Percentiles rank a stretch among this genome's conserved stretches.
phyloP scores from a whole-genome alignment of 768 basidiomycete genomes.

The Rhizopogon rudus region DNA sequence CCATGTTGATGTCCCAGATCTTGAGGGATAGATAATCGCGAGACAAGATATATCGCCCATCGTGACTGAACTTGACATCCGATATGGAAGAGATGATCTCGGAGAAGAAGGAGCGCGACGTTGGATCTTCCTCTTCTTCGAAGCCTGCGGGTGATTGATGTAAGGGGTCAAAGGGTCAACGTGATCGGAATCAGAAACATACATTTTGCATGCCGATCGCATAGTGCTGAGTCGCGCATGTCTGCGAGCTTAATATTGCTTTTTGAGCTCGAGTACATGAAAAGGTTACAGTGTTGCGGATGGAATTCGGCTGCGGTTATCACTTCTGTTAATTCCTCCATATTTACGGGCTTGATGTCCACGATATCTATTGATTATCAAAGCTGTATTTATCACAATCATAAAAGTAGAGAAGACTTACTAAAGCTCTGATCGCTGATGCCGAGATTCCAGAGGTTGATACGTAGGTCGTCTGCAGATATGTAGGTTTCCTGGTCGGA shows the following conservation, averaged over 20 bases:
- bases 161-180: constrained; percentile 8
- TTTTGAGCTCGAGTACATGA: constrained; percentile 99
- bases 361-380: constrained; percentile 74
- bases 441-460: constrained; percentile 98
- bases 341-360: constrained; percentile 99
- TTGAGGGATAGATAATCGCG: constrained; percentile 97
- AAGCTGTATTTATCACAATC: neutral
- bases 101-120: constrained; percentile 97
- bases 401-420: constrained; percentile 38
- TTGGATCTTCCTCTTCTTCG: constrained; percentile 98
- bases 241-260: constrained; percentile 99
- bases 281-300: constrained; percentile 93
- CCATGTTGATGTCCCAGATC: constrained; percentile 99
- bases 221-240: constrained; percentile 97
- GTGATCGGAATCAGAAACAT: constrained; percentile 26
- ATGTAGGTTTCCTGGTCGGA: constrained; percentile 99
- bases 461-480: constrained; percentile 94
- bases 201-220: constrained; percentile 97
- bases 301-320: constrained; percentile 99
- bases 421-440: constrained; percentile 99
- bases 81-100: constrained; percentile 99
- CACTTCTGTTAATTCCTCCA: constrained; percentile 99
- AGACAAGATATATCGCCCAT: constrained; percentile 94
- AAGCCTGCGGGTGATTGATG: constrained; percentile 57
- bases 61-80: constrained; percentile 98